phyloP scores from a whole-genome alignment of 805 yeast genomes.

The Candida suzukii region DNA sequence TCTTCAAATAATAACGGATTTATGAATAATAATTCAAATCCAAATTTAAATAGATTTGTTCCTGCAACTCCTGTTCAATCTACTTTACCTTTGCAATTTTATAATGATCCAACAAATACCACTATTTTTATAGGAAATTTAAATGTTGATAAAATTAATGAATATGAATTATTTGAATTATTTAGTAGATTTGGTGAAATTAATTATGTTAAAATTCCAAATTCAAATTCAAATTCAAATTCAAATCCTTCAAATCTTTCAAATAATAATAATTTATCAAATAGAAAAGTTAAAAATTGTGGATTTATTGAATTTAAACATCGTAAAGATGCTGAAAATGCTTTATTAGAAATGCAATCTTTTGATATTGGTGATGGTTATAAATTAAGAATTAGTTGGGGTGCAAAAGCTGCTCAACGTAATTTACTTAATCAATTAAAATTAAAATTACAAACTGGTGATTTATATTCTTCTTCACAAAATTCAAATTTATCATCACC shows the following conservation, averaged over 20 bases:
- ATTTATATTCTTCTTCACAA: neutral
- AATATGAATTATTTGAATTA: slow-evolving; percentile 51
- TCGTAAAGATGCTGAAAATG: slow-evolving; percentile 77
- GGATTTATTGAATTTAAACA: slow-evolving; percentile 82
- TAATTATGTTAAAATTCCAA: slow-evolving; percentile 72
- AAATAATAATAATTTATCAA: slow-evolving; percentile 3
- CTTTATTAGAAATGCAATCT: slow-evolving; percentile 85
- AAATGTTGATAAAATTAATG: slow-evolving; percentile 45
- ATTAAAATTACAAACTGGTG: neutral
- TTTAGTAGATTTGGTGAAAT: slow-evolving; percentile 69
- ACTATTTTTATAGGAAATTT: slow-evolving; percentile 78
- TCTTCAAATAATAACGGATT: too few relatives aligned
- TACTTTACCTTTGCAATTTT: slow-evolving; percentile 48
- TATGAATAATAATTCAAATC: too few relatives aligned
- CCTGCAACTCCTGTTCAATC: slow-evolving; percentile 24
- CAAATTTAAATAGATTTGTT: slow-evolving; percentile 5
- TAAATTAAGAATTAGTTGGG: slow-evolving; percentile 84
- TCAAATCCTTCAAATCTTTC: neutral
- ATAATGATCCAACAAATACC: slow-evolving; percentile 69
- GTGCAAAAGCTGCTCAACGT: slow-evolving; percentile 47
- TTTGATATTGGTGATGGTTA: slow-evolving; percentile 74
- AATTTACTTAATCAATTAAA: slow-evolving; percentile 25
- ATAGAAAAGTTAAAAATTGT: slow-evolving; percentile 39
- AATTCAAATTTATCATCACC: neutral
- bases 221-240: slow-evolving; percentile 29